phyloP scores from a whole-genome alignment of 805 yeast species.

The Zygosaccharomyces bailii region DNA sequence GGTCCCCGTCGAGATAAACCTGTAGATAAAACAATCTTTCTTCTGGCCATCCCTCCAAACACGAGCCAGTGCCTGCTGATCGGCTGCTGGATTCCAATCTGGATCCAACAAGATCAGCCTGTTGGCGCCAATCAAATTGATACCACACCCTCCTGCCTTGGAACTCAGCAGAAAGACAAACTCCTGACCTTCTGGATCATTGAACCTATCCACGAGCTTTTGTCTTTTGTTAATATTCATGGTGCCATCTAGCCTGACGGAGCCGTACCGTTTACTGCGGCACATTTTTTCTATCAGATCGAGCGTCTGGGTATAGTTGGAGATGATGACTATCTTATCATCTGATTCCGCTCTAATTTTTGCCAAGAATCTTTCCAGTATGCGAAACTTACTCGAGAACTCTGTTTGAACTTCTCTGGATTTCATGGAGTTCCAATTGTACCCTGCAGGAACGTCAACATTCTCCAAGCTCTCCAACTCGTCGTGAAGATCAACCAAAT shows the following conservation, averaged over 20 bases:
- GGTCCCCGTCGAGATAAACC: conserved; percentile 91
- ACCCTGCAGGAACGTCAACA: conserved; percentile 68
- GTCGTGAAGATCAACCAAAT: conserved; percentile 66
- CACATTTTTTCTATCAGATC: conserved; percentile 89
- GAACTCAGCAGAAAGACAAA: conserved; percentile 87
- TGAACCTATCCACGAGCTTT: conserved; percentile 84
- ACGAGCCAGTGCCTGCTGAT: conserved; percentile 95
- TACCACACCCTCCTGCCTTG: conserved; percentile 99
- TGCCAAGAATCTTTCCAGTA: conserved; percentile 78
- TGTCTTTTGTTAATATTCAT: conserved; percentile 90
- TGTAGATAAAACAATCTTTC: conserved; percentile 91
- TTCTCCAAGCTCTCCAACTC: conserved; percentile 62
- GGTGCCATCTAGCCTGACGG: conserved; percentile 84
- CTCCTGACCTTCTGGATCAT: conserved; percentile 81
- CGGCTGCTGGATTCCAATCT: conserved; percentile 99
- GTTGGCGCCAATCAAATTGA: conserved; percentile 94
- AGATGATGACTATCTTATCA: conserved; percentile 91
- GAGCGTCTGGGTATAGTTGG: conserved; percentile 91
- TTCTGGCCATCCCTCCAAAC: conserved; percentile 99
- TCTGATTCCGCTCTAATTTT: conserved; percentile 76
- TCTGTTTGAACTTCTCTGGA: conserved; percentile 65
- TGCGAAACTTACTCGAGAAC: conserved; percentile 82
- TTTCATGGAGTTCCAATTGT: conserved; percentile 32
- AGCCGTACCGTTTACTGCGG: conserved; percentile 67
- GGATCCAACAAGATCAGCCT: conserved; percentile 82